A percentile compares a stretch with the other conserved stretches of the same genome.
Conservation (phyloP, 225 moss, liverwort and hornwort species). For the Bryum argenteum region DNA sequence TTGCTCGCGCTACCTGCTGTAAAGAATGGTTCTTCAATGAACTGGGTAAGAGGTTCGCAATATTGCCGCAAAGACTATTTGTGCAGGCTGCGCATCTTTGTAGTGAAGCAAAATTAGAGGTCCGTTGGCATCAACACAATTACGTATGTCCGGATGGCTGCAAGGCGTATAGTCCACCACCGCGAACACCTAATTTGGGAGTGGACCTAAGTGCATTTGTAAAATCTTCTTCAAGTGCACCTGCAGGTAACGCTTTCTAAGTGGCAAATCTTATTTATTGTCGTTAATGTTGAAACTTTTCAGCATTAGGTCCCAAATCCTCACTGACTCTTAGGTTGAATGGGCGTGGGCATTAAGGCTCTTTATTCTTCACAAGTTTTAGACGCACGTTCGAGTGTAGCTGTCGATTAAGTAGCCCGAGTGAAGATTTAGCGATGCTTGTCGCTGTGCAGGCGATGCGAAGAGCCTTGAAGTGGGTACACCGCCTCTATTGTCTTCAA, state of each 20-base stretch:
- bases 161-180: constrained; percentile 40
- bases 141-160: constrained; percentile 65
- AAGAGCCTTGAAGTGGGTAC: constrained; percentile 28
- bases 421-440: not conserved
- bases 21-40: constrained; percentile 66
- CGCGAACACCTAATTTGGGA: constrained; percentile 34
- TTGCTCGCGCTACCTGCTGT: constrained; percentile 73
- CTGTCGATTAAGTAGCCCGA: not conserved
- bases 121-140: constrained; percentile 70
- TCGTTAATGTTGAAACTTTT: constrained; percentile 14
- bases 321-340: not conserved
- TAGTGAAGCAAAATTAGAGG: constrained; percentile 68
- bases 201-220: constrained; percentile 43
- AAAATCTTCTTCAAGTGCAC: constrained; percentile 41
- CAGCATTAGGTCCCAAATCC: not conserved
- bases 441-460: constrained; percentile 35
- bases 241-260: constrained; percentile 41
- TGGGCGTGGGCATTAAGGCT: not conserved
- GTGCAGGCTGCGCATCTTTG: constrained; percentile 73
- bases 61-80: constrained; percentile 61
- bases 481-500: constrained; percentile 21
- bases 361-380: not conserved
- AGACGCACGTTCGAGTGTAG: not conserved
- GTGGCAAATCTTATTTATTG: not conserved
- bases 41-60: constrained; percentile 47